Evolutionary conservation across 306 rosid species (phyloP).

Genomic region (Fragaria nilgerrensis): DNA sequence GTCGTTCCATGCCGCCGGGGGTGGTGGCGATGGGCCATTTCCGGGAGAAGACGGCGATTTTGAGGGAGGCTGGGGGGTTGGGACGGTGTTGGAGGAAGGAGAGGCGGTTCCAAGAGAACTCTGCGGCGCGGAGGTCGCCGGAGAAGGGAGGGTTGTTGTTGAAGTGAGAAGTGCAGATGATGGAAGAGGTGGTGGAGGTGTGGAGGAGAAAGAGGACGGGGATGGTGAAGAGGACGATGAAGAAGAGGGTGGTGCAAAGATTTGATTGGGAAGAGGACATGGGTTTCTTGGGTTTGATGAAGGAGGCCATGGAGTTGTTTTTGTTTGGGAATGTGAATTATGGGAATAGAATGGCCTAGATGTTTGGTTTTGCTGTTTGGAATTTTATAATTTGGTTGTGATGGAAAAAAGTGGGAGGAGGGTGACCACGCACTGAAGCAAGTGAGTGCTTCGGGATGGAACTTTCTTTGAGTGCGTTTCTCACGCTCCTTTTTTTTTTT

Average conservation of each 20-base stretch:
- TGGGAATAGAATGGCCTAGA: background rate
- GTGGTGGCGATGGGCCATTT: conserved; percentile 85
- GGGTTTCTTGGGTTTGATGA: conserved; percentile 50
- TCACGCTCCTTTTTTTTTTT: conserved; percentile 32
- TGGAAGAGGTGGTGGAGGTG: conserved; percentile 53
- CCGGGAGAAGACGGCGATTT: conserved; percentile 83
- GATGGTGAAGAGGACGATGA: conserved; percentile 65
- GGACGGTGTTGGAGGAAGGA: conserved; percentile 34
- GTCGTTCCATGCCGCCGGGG: conserved; percentile 99
- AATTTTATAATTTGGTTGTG: conserved; percentile 13
- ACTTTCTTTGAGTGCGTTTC: conserved; percentile 48
- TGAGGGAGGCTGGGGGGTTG: conserved; percentile 39
- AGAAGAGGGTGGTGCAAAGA: conserved; percentile 68
- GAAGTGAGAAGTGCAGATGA: conserved; percentile 43
- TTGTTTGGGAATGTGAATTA: background rate
- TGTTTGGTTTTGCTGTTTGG: conserved; percentile 15
- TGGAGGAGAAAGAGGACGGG: conserved; percentile 69
- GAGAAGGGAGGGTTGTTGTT: conserved; percentile 43
- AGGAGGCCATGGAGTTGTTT: conserved; percentile 46
- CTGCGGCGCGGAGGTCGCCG: conserved; percentile 69
- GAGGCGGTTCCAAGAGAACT: conserved; percentile 85
- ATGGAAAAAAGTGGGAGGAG: conserved; percentile 33
- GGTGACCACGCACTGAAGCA: conserved; percentile 52
- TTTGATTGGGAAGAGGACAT: conserved; percentile 40
- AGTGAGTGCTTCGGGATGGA: conserved; percentile 25